Evolutionary conservation across 1,284 basidiomycete genomes (phyloP).

Genomic region (Calocybe gambosa): DNA sequence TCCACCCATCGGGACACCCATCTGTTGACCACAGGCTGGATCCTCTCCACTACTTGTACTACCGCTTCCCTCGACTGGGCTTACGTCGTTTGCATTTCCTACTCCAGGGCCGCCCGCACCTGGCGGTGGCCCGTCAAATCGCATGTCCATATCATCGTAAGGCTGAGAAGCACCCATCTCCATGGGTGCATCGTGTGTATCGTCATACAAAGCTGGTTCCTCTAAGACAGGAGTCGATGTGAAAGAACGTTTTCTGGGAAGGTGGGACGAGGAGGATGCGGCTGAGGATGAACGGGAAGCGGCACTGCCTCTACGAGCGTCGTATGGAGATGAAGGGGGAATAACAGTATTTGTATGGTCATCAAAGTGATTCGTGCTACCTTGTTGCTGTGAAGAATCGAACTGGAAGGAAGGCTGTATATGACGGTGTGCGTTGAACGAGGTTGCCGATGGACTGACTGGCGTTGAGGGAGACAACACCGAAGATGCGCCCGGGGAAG

Average conservation of each 20-base stretch:
- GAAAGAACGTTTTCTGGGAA: constrained; percentile 58
- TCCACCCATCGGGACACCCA: constrained; percentile 14
- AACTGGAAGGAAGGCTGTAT: constrained; percentile 34
- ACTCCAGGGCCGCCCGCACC: constrained; percentile 24
- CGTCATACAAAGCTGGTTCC: constrained; percentile 29
- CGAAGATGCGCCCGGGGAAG: constrained; percentile 33
- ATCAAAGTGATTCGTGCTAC: constrained; percentile 20
- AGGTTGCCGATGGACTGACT: constrained; percentile 44
- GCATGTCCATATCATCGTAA: constrained; percentile 48
- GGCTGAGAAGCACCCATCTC: constrained; percentile 20
- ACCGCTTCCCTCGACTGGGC: constrained; percentile 51
- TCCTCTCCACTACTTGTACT: constrained; percentile 39
- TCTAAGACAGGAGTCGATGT: constrained; percentile 41
- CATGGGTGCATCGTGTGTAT: constrained; percentile 29
- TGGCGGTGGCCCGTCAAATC: constrained; percentile 22
- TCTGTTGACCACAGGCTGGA: constrained; percentile 18
- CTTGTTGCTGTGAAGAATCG: constrained; percentile 29
- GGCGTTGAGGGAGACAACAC: constrained; percentile 52
- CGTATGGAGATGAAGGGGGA: constrained; percentile 14
- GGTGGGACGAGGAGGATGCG: constrained; percentile 23
- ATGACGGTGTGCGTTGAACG: constrained; percentile 26
- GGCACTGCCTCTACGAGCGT: constrained; percentile 25
- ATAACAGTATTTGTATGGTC: constrained; percentile 17
- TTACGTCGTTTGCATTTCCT: constrained; percentile 26
- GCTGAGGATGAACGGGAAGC: constrained; percentile 22